Base-by-base conservation (phyloP, 2,329 filamentous ascomycete genomes). In the Rutstroemia sp. region DNA sequence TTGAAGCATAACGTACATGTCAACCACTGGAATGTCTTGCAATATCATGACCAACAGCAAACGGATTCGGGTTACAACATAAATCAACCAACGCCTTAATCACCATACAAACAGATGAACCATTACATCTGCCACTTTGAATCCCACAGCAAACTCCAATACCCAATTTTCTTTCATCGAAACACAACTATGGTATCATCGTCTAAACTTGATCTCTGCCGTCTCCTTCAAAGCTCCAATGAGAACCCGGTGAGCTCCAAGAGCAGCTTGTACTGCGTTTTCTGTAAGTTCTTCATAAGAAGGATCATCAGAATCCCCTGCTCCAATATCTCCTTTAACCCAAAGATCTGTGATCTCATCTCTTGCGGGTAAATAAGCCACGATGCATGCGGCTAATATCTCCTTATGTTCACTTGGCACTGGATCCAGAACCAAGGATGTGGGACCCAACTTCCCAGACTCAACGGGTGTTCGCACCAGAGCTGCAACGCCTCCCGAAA, bases 331-430 rank as follows among this genome's bases (percentile, higher is more conserved):
- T 17, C 94, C 92, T 73, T 92, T 96, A 67, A 95, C 82, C 94
- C 94, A 99, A 17, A 97, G 72, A 68, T 96, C 92, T 8, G 92
- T 96, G 51, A 97, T 84, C 71, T 99, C 94, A 64, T 97, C 92
- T 60, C 92, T 80, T 21, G 79, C 80, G 51, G 91, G 88, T 63
- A 97, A 78, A 71, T 96, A 97, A 10, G 87, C 94, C 39, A 99
- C 87, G 60, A 94, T 90, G 72, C 90, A 96, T 48, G 89, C 89
- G 10, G 92, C 90, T 47, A 88, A 71, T 52, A 97, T 82, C 38
- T 84, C 80, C 27, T 82, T 76, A 69, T 95, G 89, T 68, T 96
- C 91, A 5, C 86, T 81, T 7, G 91, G 85, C 61, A 88, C 84
- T 0, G 92, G 91, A 69, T 97, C 92, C 48, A 96, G 74, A 23